Percentiles rank a stretch among this genome's conserved stretches.
Conservation (phyloP, 2,329 filamentous ascomycete species). For the Didymella pomorum region DNA sequence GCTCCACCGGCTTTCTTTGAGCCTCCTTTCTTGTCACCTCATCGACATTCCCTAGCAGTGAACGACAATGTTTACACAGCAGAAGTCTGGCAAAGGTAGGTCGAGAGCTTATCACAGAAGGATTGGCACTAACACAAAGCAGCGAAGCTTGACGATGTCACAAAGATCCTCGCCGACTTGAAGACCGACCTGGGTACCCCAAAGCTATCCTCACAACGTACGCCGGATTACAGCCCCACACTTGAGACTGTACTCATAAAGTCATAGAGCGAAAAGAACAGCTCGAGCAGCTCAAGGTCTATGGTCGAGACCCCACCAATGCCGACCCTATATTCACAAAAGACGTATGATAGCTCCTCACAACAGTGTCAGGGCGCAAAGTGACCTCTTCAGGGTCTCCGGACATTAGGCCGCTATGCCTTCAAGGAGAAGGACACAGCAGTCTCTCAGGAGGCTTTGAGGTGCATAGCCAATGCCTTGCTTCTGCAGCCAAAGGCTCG, state of each 20-base stretch:
- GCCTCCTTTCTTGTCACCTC: background rate
- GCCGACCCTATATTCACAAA: slow-evolving; percentile 86
- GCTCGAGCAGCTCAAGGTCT: slow-evolving; percentile 74
- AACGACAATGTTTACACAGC: slow-evolving; percentile 12
- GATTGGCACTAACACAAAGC: slow-evolving; percentile 19
- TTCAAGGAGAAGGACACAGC: slow-evolving; percentile 70
- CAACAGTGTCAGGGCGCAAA: slow-evolving; percentile 13
- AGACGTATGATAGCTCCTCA: slow-evolving; percentile 61
- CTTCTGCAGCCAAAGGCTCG: slow-evolving; percentile 73
- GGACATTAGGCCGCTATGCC: slow-evolving; percentile 74
- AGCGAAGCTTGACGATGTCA: slow-evolving; percentile 76
- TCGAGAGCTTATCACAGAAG: background rate
- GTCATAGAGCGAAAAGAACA: slow-evolving; percentile 66
- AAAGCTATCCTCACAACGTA: slow-evolving; percentile 68
- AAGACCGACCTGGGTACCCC: slow-evolving; percentile 68
- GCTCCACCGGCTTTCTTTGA: slow-evolving; percentile 4
- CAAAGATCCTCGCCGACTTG: slow-evolving; percentile 68
- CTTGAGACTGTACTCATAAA: background rate
- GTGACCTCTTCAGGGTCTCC: slow-evolving; percentile 68
- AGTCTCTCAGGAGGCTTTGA: slow-evolving; percentile 74
- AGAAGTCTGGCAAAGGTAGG: slow-evolving; percentile 33
- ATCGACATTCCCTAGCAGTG: background rate
- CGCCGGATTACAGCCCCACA: slow-evolving; percentile 29
- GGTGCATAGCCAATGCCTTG: slow-evolving; percentile 86
- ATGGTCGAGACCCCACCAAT: slow-evolving; percentile 74